Evolutionary conservation across 2,329 filamentous ascomycete genomes (phyloP).

Genomic region (Colletotrichum falcatum): DNA sequence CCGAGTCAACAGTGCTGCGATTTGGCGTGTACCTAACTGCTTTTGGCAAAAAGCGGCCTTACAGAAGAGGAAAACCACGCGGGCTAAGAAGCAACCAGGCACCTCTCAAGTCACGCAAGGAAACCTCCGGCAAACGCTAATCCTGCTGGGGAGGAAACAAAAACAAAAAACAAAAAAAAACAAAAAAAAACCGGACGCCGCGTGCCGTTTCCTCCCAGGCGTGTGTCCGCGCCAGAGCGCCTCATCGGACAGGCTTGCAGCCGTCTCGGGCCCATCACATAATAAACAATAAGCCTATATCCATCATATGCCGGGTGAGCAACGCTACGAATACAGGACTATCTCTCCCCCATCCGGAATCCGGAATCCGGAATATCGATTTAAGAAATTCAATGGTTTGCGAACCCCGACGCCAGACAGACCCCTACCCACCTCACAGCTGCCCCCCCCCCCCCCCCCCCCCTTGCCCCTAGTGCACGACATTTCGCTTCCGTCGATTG

Average conservation of each 20-base stretch:
- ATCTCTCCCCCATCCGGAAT: too few species aligned
- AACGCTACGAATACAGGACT: too few species aligned
- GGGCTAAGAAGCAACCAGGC: too few species aligned
- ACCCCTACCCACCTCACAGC: too few species aligned
- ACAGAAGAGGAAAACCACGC: too few species aligned
- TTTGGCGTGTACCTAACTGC: too few species aligned
- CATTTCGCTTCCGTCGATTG: conserved; percentile 40
- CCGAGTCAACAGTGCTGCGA: too few species aligned
- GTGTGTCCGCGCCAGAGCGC: conserved; percentile 19
- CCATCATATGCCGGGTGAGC: neutral
- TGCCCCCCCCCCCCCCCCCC: neutral
- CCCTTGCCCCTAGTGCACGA: conserved; percentile 4
- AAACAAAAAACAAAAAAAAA: too few species aligned
- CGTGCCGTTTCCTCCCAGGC: neutral
- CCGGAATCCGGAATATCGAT: too few species aligned
- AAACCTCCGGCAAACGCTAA: conserved; percentile 14
- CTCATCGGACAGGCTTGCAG: neutral
- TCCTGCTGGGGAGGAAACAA: conserved; percentile 1
- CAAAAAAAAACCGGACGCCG: neutral
- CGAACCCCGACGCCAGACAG: neutral
- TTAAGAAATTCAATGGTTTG: conserved; percentile 6
- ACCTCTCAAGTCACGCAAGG: conserved; percentile 9
- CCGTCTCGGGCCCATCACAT: too few species aligned
- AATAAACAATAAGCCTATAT: too few species aligned
- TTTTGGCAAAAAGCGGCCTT: too few species aligned